Percentiles rank a stretch among this genome's conserved stretches.
Conservation (phyloP, 2,329 filamentous ascomycete species). For the Nemania serpens region DNA sequence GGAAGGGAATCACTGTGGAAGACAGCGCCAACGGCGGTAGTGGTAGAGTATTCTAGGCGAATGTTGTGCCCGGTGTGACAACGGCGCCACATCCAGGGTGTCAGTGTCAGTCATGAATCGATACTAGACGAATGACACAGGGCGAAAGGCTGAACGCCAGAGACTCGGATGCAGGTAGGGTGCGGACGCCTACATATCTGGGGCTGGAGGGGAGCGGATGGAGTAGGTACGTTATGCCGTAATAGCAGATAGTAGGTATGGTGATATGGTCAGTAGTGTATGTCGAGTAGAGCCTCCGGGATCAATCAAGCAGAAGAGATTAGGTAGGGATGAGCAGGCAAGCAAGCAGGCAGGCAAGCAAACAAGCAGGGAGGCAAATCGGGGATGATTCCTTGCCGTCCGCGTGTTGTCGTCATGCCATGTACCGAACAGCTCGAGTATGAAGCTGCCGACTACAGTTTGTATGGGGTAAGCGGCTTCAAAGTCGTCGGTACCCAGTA, state of each 20-base stretch:
- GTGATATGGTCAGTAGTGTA: not conserved
- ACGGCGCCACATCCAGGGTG: constrained; percentile 10
- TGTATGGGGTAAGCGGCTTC: not conserved
- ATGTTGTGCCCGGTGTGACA: constrained; percentile 17
- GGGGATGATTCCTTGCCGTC: constrained; percentile 19
- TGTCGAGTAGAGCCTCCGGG: not conserved
- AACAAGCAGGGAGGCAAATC: not conserved
- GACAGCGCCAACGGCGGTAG: constrained; percentile 19
- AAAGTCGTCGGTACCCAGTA: not conserved
- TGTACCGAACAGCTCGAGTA: constrained; percentile 1
- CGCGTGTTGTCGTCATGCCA: constrained; percentile 15
- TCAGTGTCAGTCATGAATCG: constrained; percentile 16
- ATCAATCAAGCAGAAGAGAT: constrained; percentile 9
- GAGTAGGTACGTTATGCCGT: constrained; percentile 7
- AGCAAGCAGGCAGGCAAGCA: not conserved
- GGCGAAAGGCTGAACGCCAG: constrained; percentile 19
- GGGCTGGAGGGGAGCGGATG: constrained; percentile 18
- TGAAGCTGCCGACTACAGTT: constrained; percentile 10
- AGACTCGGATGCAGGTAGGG: constrained; percentile 19
- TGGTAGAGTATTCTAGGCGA: not conserved
- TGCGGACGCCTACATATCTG: constrained; percentile 27
- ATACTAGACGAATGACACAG: constrained; percentile 17
- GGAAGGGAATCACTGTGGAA: constrained; percentile 10
- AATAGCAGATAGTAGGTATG: not conserved
- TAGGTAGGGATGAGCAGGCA: not conserved